Conservation (phyloP, 2,329 filamentous ascomycete genomes). For the Xylariaceae sp. region DNA sequence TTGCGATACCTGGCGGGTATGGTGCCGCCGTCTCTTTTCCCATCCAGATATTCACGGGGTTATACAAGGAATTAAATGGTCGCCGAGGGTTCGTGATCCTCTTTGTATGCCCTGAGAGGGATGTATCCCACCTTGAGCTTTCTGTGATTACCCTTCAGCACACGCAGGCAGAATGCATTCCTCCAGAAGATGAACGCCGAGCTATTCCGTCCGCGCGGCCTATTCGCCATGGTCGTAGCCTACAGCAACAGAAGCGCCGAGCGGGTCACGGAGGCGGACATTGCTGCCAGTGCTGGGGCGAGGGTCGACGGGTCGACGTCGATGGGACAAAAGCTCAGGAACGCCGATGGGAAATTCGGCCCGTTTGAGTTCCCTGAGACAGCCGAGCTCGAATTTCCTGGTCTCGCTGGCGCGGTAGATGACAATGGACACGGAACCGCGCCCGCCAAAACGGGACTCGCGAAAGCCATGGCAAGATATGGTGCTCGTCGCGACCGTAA, state of each 20-base stretch:
- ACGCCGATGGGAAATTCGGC: conserved; percentile 17
- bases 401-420: conserved; percentile 1
- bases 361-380: conserved; percentile 19
- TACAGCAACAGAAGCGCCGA: conserved; percentile 12
- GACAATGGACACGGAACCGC: neutral
- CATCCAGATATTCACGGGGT: conserved; percentile 10
- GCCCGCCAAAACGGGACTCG: neutral
- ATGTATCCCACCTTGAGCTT: neutral
- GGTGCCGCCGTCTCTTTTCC: conserved; percentile 5
- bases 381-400: conserved; percentile 21
- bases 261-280: conserved; percentile 1
- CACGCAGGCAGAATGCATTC: conserved; percentile 18
- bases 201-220: conserved; percentile 24
- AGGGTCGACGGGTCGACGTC: neutral
- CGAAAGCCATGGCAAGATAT: conserved; percentile 1
- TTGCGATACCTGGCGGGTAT: conserved; percentile 1
- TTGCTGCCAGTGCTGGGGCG: neutral
- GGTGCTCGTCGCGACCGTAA: conserved; percentile 5
- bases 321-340: conserved; percentile 6
- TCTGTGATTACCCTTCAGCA: neutral
- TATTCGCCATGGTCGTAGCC: conserved; percentile 25
- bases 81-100: conserved; percentile 11
- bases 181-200: conserved; percentile 24
- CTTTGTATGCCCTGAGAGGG: neutral
- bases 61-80: conserved; percentile 14